phyloP scores from a whole-genome alignment of 495 filamentous ascomycete species.

The Aspergillus wentii region DNA sequence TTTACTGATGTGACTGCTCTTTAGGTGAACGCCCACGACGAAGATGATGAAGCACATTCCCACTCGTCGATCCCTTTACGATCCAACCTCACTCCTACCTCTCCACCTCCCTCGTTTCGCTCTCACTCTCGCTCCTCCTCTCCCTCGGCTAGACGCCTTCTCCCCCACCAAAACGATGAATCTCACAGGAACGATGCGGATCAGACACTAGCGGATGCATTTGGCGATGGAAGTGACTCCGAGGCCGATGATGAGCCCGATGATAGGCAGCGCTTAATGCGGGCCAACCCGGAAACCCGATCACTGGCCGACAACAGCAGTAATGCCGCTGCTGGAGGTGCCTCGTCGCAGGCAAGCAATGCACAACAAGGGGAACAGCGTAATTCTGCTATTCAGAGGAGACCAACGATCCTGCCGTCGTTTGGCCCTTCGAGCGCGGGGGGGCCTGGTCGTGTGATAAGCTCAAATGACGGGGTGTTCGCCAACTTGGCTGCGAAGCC shows the following conservation, averaged over 20 bases:
- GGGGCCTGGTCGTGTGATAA: slow-evolving; percentile 46
- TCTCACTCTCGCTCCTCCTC: slow-evolving; percentile 83
- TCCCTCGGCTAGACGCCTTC: slow-evolving; percentile 51
- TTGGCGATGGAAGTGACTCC: slow-evolving; percentile 67
- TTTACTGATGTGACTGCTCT: slow-evolving; percentile 11
- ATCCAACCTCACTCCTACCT: slow-evolving; percentile 58
- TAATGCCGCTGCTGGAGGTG: slow-evolving; percentile 21
- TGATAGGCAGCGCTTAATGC: slow-evolving; percentile 81
- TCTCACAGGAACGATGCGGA: slow-evolving; percentile 46
- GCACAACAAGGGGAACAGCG: slow-evolving; percentile 17
- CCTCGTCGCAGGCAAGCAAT: slow-evolving; percentile 33
- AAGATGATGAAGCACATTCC: slow-evolving; percentile 43
- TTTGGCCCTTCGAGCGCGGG: slow-evolving; percentile 34
- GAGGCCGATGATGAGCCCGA: slow-evolving; percentile 70
- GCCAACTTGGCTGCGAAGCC: slow-evolving; percentile 93
- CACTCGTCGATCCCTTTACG: slow-evolving; percentile 34
- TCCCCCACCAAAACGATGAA: slow-evolving; percentile 38
- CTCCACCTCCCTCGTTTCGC: slow-evolving; percentile 91
- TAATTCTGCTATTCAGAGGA: slow-evolving; percentile 32
- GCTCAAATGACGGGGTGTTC: slow-evolving; percentile 86
- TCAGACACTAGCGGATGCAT: slow-evolving; percentile 81
- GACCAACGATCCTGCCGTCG: slow-evolving; percentile 48
- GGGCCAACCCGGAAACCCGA: slow-evolving; percentile 50
- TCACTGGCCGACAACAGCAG: slow-evolving; percentile 24
- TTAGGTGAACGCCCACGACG: slow-evolving; percentile 51